These are phyloP conservation scores for Fusarium sp. DNA, from an alignment of 2,329 filamentous ascomycete species.

Conservation along the genomic window DNA sequence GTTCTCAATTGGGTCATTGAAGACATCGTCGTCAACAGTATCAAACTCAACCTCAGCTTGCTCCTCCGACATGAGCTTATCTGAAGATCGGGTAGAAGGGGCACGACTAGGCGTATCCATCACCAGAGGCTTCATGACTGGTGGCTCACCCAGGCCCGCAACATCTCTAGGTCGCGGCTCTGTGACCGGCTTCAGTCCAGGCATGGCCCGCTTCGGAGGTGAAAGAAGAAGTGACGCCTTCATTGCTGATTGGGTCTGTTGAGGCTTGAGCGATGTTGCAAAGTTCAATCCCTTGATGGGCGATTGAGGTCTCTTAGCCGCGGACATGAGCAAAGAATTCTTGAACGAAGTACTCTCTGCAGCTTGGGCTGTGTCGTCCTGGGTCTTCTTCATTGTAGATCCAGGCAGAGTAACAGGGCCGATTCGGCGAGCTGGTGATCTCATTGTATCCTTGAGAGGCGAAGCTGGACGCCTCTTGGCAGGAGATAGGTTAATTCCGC, in stretches of 20 bases:
- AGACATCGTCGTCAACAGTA: slow-evolving; percentile 45
- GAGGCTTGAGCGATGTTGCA: slow-evolving; percentile 40
- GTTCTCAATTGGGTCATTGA: slow-evolving; percentile 49
- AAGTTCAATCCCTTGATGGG: slow-evolving; percentile 54
- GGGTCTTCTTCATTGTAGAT: slow-evolving; percentile 46
- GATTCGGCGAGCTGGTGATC: slow-evolving; percentile 63
- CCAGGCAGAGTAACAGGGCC: slow-evolving; percentile 46
- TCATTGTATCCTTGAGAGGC: slow-evolving; percentile 65
- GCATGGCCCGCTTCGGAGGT: slow-evolving; percentile 59
- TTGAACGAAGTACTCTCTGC: slow-evolving; percentile 51
- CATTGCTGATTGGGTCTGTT: slow-evolving; percentile 52
- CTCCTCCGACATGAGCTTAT: slow-evolving; percentile 53
- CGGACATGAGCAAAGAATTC: slow-evolving; percentile 60
- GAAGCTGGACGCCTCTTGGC: slow-evolving; percentile 64
- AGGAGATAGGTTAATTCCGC: slow-evolving; percentile 61
- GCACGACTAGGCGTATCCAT: slow-evolving; percentile 46
- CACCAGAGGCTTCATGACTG: slow-evolving; percentile 51
- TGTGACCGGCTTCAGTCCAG: slow-evolving; percentile 48
- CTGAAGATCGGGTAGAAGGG: slow-evolving; percentile 45
- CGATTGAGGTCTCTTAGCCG: slow-evolving; percentile 61
- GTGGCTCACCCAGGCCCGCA: slow-evolving; percentile 42
- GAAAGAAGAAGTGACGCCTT: slow-evolving; percentile 61
- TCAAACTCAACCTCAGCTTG: slow-evolving; percentile 38
- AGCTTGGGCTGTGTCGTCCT: slow-evolving; percentile 13
- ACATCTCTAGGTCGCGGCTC: slow-evolving; percentile 42